Percentiles rank a stretch among this genome's conserved stretches.
Conservation (phyloP, 2,329 filamentous ascomycete species). For the Monilinia fructigena region DNA sequence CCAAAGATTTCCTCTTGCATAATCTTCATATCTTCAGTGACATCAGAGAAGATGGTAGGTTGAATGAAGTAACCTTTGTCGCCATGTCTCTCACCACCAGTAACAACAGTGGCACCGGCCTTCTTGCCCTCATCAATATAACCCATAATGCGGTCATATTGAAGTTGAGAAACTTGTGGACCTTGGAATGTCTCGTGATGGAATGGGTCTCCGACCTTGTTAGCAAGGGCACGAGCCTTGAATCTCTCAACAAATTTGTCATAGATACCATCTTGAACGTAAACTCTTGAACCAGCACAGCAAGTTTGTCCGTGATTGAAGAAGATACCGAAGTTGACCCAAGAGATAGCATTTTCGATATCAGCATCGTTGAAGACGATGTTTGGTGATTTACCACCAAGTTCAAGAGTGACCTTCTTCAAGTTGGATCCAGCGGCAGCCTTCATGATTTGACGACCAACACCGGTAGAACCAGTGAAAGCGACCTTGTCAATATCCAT, state of each 20-base stretch:
- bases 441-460: slow-evolving; percentile 64
- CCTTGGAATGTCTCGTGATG: slow-evolving; percentile 65
- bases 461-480: slow-evolving; percentile 63
- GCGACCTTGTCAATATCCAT: slow-evolving; percentile 67
- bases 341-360: slow-evolving; percentile 61
- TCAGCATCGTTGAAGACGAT: slow-evolving; percentile 62
- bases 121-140: slow-evolving; percentile 65
- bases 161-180: slow-evolving; percentile 66
- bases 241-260: slow-evolving; percentile 67
- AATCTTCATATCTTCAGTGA: slow-evolving; percentile 71
- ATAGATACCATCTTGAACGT: slow-evolving; percentile 69
- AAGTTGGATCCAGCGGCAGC: slow-evolving; percentile 60
- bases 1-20: slow-evolving; percentile 75
- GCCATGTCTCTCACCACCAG: slow-evolving; percentile 64
- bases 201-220: slow-evolving; percentile 69
- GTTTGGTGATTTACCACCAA: slow-evolving; percentile 62
- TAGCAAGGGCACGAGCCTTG: slow-evolving; percentile 61
- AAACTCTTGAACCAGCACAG: slow-evolving; percentile 65
- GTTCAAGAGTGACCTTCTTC: slow-evolving; percentile 64
- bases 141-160: slow-evolving; percentile 70
- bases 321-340: slow-evolving; percentile 54
- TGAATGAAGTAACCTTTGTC: slow-evolving; percentile 70
- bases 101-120: slow-evolving; percentile 62
- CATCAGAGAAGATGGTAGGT: slow-evolving; percentile 71
- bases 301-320: slow-evolving; percentile 47